Evolutionary conservation across 768 basidiomycete genomes (phyloP).

Genomic region (Xanthoconium purpureum): DNA sequence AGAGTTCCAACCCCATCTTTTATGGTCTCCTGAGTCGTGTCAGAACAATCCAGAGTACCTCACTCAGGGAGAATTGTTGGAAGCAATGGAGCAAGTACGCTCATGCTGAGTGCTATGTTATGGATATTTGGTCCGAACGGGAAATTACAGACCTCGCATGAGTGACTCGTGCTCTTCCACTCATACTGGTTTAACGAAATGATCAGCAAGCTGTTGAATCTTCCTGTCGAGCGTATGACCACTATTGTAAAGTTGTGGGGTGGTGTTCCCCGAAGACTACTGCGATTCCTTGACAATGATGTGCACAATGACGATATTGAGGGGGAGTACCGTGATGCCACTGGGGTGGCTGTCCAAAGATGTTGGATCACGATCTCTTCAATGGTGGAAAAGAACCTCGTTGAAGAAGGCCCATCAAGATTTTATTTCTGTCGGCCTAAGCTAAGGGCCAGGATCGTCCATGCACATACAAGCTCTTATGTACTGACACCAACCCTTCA

Average conservation of each 20-base stretch:
- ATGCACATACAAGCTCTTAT: accelerated
- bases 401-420: not conserved
- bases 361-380: not conserved
- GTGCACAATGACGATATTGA: not conserved
- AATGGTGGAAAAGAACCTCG: not conserved
- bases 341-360: accelerated
- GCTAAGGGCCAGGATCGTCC: accelerated
- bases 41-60: not conserved
- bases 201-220: not conserved
- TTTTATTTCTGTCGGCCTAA: not conserved
- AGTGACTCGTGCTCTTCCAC: not conserved
- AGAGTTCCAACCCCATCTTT: not conserved
- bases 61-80: not conserved
- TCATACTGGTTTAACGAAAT: not conserved
- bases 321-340: accelerated
- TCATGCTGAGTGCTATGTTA: not conserved
- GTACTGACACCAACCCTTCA: not conserved
- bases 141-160: not conserved
- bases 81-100: not conserved
- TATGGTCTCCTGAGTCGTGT: not conserved
- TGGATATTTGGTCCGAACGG: slow-evolving; percentile 1
- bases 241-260: not conserved
- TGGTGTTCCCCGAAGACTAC: not conserved
- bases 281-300: not conserved
- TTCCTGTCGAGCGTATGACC: not conserved